Percentiles rank a stretch among this genome's conserved stretches.
Evolutionary conservation across 129 eudicot species (phyloP).

Genomic region (Oenanthe sinensis): DNA sequence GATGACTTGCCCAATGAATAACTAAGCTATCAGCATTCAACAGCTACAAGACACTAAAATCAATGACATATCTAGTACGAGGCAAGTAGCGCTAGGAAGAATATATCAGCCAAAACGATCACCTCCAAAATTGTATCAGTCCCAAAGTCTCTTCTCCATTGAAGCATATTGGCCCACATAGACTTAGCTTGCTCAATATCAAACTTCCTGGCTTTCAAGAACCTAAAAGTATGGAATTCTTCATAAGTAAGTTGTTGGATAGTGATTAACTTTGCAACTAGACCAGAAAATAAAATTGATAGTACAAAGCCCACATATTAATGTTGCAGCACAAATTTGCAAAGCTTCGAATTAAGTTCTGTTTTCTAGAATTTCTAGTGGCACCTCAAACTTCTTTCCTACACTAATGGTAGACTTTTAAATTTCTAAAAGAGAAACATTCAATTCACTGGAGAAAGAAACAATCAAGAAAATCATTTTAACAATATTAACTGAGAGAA

Average conservation of each 20-base stretch:
- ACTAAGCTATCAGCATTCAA: not conserved
- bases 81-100: not conserved
- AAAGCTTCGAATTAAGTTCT: not conserved
- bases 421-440: not conserved
- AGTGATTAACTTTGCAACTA: not conserved
- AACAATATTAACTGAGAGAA: not conserved
- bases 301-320: not conserved
- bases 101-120: constrained; percentile 5
- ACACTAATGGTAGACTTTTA: not conserved
- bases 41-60: not conserved
- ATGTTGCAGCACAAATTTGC: not conserved
- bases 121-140: constrained; percentile 64
- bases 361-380: not conserved
- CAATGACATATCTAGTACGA: not conserved
- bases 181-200: constrained; percentile 53
- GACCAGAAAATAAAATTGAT: not conserved
- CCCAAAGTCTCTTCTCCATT: constrained; percentile 87
- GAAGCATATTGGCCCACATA: constrained; percentile 85
- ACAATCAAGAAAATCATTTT: not conserved
- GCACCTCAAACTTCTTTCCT: not conserved
- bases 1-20: not conserved
- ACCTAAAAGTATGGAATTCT: constrained; percentile 32
- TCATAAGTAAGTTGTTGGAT: not conserved
- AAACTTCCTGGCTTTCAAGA: constrained; percentile 70
- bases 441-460: not conserved